Evolutionary conservation across 345 rosid genomes (phyloP), one percentile per base, ranked within the genome.

Genomic region (Bruguiera parviflora): DNA sequence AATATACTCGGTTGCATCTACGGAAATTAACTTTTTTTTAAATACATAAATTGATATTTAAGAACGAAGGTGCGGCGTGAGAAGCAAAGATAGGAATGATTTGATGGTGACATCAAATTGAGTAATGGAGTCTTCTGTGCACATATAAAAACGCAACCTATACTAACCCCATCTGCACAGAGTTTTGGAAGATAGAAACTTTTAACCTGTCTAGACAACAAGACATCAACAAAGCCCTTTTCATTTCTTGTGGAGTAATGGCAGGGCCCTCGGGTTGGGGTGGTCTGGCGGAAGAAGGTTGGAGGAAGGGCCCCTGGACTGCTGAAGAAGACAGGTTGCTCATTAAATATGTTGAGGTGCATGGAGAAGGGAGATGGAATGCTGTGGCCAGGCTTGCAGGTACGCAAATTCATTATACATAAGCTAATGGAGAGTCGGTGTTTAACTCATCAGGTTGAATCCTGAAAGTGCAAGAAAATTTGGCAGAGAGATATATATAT

Each of bases 241-340:
- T 58, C 27, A 87, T 89, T 88, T 82, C 91, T 81, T 87, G 91
- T 87, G 91, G 80, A 75, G 81, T 74, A 47, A 86, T 90, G 94
- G 79, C 76, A 47, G 92, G 86, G 53, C 81, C 78, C 32, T 58
- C 79, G 49, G 89, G 87, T 51, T 86, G 97, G 96, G 87, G 89
- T 51, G 53, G 69, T 15, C 47, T 72, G 29, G 76, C 83, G 25
- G 96, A 80, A 66, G 87, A 87, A 73, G 89, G 87, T 15, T 90
- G 97, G 98, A 90, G 97, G 72, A 92, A 90, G 64, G 98, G 98
- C 35, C 98, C 98, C 9, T 92, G 98, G 97, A 92, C 97, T 69
- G 84, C 88, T 52, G 96, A 92, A 73, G 98, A 92, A 81, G 98
- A 92, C 70, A 85, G 85, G 61, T 74, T 89, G 73, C 87, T 92